Conservation (phyloP, 805 yeast genomes). For the Peterozyma xylosa region DNA sequence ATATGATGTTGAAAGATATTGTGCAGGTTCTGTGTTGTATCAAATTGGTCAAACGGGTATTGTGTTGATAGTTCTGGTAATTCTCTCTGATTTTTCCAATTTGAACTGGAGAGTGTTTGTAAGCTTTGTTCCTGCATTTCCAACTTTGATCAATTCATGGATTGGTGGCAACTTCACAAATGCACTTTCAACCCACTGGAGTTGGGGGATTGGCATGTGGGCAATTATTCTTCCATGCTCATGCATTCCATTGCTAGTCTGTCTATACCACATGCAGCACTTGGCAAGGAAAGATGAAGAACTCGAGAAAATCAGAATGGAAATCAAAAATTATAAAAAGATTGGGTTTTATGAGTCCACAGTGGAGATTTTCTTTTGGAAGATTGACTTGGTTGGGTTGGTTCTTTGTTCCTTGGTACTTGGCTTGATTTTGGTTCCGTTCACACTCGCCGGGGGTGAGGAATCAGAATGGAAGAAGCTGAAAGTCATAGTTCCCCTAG, state of each 20-base stretch:
- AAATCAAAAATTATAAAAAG: constrained; percentile 1
- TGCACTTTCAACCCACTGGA: constrained; percentile 37
- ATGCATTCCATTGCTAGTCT: constrained; percentile 47
- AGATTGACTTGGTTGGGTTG: constrained; percentile 58
- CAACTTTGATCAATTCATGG: constrained; percentile 79
- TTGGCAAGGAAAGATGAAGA: constrained; percentile 49
- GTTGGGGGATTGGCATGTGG: constrained; percentile 79
- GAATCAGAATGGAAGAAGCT: constrained; percentile 49
- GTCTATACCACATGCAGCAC: constrained; percentile 49
- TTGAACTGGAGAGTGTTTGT: constrained; percentile 65
- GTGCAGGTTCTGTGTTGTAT: constrained; percentile 59
- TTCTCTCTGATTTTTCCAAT: constrained; percentile 60
- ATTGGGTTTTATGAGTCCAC: constrained; percentile 24
- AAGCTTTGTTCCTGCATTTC: constrained; percentile 62
- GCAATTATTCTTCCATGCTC: constrained; percentile 67
- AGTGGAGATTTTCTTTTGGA: constrained; percentile 46
- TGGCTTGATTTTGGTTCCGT: constrained; percentile 63
- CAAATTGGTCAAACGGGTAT: constrained; percentile 58
- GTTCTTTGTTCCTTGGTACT: constrained; percentile 45
- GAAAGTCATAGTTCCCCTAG: constrained; percentile 60
- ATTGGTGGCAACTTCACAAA: constrained; percentile 51
- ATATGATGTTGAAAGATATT: constrained; percentile 44
- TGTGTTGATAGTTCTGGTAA: constrained; percentile 44
- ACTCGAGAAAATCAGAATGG: constrained; percentile 30
- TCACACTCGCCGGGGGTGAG: constrained; percentile 69